These are phyloP conservation scores for Raffaelea albimanens DNA, from an alignment of 2,329 filamentous ascomycete genomes.

Conservation along the genomic window DNA sequence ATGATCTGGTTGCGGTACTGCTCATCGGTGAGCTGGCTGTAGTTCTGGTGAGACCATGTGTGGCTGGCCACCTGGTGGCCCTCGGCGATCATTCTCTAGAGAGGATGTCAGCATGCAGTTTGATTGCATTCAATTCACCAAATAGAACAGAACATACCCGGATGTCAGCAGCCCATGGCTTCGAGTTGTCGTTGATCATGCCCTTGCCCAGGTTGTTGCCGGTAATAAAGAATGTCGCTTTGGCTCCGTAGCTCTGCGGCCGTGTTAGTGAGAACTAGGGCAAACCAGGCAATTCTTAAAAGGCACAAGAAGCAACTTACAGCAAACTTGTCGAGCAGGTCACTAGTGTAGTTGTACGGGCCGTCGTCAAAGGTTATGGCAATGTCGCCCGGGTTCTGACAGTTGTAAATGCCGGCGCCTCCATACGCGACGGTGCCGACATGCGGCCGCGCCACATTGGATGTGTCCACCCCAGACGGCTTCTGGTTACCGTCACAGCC, in stretches of 20 bases:
- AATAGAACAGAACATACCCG: slow-evolving; percentile 17
- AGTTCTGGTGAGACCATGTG: slow-evolving; percentile 35
- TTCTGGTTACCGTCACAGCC: slow-evolving; percentile 49
- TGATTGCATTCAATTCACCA: too few species aligned
- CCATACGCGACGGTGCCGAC: slow-evolving; percentile 47
- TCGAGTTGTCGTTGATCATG: slow-evolving; percentile 39
- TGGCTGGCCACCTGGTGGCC: slow-evolving; percentile 41
- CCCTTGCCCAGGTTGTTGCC: slow-evolving; percentile 48
- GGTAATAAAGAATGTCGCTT: slow-evolving; percentile 60
- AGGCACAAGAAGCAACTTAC: slow-evolving; percentile 6
- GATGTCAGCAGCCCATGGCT: slow-evolving; percentile 36
- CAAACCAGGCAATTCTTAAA: background rate
- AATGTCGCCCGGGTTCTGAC: slow-evolving; percentile 47
- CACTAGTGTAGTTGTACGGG: slow-evolving; percentile 49
- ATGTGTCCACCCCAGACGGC: slow-evolving; percentile 46
- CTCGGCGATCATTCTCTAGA: slow-evolving; percentile 28
- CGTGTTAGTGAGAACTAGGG: background rate
- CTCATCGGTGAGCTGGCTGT: slow-evolving; percentile 22
- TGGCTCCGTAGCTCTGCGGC: slow-evolving; percentile 42
- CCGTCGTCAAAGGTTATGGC: slow-evolving; percentile 62
- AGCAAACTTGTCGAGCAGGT: slow-evolving; percentile 52
- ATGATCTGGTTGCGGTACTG: slow-evolving; percentile 30
- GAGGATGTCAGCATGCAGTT: background rate
- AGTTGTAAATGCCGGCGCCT: slow-evolving; percentile 45
- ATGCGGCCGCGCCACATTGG: slow-evolving; percentile 38